Percentiles rank a stretch among this genome's conserved stretches.
These are phyloP conservation scores for Pilaira anomala DNA, from an alignment of 192 early-diverging fungal species.

Conservation along the genomic window DNA sequence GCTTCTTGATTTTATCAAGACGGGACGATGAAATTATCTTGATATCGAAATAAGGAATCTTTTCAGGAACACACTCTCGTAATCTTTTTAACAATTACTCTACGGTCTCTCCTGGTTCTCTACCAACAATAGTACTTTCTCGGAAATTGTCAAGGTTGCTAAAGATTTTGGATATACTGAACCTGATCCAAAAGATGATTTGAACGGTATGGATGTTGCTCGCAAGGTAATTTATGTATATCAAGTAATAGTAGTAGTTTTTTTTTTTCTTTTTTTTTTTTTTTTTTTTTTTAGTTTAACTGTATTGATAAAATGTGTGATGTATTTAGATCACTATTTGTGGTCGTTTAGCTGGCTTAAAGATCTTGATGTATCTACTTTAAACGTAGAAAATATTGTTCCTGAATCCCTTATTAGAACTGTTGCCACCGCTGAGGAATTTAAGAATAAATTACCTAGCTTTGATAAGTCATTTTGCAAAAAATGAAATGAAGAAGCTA, in stretches of 20 bases:
- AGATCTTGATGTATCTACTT: slow-evolving; percentile 69
- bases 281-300: too few species aligned
- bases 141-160: slow-evolving; percentile 85
- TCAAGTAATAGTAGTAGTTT: background rate
- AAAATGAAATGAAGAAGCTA: slow-evolving; percentile 76
- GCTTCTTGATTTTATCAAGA: slow-evolving; percentile 83
- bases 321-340: slow-evolving; percentile 71
- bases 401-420: slow-evolving; percentile 78
- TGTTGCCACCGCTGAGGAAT: slow-evolving; percentile 72
- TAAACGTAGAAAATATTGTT: slow-evolving; percentile 95
- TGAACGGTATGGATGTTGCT: slow-evolving; percentile 99
- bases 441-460: slow-evolving; percentile 81
- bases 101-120: slow-evolving; percentile 39
- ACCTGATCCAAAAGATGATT: slow-evolving; percentile 96
- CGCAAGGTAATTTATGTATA: slow-evolving; percentile 71
- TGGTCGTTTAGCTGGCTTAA: slow-evolving; percentile 83
- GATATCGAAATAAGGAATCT: slow-evolving; percentile 97
- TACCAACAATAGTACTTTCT: slow-evolving; percentile 72
- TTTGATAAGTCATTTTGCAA: slow-evolving; percentile 87
- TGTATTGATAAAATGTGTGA: too few species aligned
- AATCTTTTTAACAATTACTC: slow-evolving; percentile 99
- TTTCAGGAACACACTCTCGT: slow-evolving; percentile 94
- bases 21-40: slow-evolving; percentile 90
- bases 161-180: slow-evolving; percentile 96
- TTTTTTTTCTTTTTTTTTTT: background rate